Base-by-base conservation (phyloP, 768 basidiomycete genomes). In the Tricholoma flavovirens region DNA sequence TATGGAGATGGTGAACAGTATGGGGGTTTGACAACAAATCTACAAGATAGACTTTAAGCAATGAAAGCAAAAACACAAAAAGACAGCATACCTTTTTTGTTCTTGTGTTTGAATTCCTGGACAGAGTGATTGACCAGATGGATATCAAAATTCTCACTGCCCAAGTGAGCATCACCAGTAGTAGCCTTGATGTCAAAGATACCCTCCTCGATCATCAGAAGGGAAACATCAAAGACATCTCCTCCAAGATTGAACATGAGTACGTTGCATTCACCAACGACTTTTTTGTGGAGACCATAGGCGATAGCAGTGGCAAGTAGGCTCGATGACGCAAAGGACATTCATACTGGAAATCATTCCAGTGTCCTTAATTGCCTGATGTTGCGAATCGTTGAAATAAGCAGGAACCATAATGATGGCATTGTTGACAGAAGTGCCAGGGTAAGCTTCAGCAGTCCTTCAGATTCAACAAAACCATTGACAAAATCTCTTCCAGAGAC, bases 341-440 rank as follows among this genome's bases (percentile, higher is more conserved):
- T 96, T 93, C 62, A 98, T 76, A 60, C 96, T 96, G 17, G 93
- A 83, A 66, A 98, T 98, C 58, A 83, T 84, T 64, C 96, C 96
- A 36, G 96, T 93, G 67, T 98, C 96, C 79, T 97, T 98, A 66
- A 96, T 98, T 17, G 96, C 96, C 68, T 96, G 93, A 69, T 96
- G 90, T 70, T 98, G 96, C 22, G 96, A 95, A 78, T 98, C 93
- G 73, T 98, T 98, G 82, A 98, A 98, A 80, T 98, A 98, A 36
- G 95, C 94, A 32, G 95, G 95, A 60, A 98, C 88, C 22, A 93
- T 96, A 66, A 98, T 87, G 64, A 98, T 95, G 55, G 96, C 96
- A 72, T 95, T 93, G 72, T 71, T 86, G 70, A 94, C 77, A 55
- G 78, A 82, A 66, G 76, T 79, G 58, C 96, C 93, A 63, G 98